Evolutionary conservation across 2,329 filamentous ascomycete species (phyloP).

Genomic region (Pseudogymnoascus sp.): DNA sequence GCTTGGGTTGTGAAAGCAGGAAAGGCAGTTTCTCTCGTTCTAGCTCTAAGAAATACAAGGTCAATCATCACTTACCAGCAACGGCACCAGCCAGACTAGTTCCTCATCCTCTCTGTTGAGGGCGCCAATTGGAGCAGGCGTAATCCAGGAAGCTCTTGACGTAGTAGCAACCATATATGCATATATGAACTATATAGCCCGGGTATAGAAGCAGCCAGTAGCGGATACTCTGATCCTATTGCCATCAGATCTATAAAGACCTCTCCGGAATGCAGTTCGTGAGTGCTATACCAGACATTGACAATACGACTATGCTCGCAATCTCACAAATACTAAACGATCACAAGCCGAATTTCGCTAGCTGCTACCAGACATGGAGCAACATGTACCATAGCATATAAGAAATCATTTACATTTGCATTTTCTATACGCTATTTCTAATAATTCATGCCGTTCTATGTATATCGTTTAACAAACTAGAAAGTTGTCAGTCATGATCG

Average conservation of each 20-base stretch:
- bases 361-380: neutral
- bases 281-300: neutral
- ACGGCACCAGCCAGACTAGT: neutral
- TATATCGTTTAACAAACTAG: neutral
- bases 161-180: neutral
- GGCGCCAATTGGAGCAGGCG: neutral
- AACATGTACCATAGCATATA: neutral
- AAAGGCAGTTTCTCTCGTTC: neutral
- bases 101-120: neutral
- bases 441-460: neutral
- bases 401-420: neutral
- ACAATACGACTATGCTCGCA: neutral
- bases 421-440: neutral
- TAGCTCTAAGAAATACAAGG: neutral
- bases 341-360: neutral
- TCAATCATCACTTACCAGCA: neutral
- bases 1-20: constrained; percentile 11
- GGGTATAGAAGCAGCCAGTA: neutral
- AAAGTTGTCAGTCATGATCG: neutral
- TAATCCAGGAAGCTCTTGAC: neutral
- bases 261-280: neutral
- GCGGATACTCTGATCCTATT: neutral
- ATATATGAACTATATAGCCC: neutral
- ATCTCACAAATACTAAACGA: neutral
- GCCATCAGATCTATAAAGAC: neutral